These are phyloP conservation scores for Tuber melanosporum DNA, from an alignment of 495 filamentous ascomycete species.

Conservation along the genomic window DNA sequence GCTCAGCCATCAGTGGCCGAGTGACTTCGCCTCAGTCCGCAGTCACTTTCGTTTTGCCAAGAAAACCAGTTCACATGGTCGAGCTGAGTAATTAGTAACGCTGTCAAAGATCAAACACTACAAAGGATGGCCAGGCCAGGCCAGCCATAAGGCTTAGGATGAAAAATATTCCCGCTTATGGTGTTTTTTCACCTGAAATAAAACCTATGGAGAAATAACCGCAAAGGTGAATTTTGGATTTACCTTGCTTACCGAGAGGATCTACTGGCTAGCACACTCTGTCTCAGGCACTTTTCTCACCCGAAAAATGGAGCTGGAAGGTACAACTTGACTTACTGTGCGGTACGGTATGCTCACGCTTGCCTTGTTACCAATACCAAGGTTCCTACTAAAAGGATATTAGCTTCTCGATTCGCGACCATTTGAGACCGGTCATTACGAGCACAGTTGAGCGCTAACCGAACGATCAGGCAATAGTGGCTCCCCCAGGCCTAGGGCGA, in stretches of 20 bases:
- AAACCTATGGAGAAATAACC: neutral
- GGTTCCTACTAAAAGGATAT: neutral
- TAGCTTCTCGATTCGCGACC: neutral
- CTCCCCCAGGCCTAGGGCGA: neutral
- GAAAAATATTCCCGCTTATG: neutral
- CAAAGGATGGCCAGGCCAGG: too few species aligned
- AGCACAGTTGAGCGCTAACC: neutral
- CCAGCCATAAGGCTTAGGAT: neutral
- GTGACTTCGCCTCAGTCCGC: constrained; percentile 2
- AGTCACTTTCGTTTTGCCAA: neutral
- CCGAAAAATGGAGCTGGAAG: constrained; percentile 1
- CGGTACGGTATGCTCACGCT: neutral
- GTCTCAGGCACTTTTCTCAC: neutral
- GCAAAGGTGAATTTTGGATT: neutral
- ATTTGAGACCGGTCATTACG: neutral
- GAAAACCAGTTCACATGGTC: neutral
- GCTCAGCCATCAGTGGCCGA: constrained; percentile 3
- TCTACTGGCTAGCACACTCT: neutral
- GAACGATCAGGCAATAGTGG: neutral
- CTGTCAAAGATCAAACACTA: neutral
- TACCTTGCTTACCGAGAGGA: neutral
- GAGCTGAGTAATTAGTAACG: neutral
- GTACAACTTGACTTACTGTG: neutral
- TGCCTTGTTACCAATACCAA: neutral
- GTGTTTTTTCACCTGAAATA: constrained; percentile 3